These are phyloP conservation scores for Ceratocystis huliohia DNA, from an alignment of 2,329 filamentous ascomycete genomes.

Conservation along the genomic window DNA sequence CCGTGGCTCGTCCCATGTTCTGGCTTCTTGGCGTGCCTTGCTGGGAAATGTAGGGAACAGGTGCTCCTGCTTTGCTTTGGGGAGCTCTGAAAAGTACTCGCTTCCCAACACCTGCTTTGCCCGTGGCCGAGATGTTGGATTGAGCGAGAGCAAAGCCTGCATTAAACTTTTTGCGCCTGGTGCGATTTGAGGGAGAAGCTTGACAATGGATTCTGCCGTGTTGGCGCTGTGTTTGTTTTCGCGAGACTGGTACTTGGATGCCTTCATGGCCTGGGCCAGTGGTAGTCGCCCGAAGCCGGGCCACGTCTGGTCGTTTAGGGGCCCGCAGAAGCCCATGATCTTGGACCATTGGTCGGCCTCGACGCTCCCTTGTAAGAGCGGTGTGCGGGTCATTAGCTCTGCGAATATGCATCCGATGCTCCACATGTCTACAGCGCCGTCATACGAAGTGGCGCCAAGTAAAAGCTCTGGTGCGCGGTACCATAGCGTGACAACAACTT, in stretches of 20 bases:
- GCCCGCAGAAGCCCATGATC: constrained; percentile 81
- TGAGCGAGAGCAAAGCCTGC: constrained; percentile 54
- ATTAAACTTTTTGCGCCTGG: constrained; percentile 59
- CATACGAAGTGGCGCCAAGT: constrained; percentile 66
- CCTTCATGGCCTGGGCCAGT: constrained; percentile 66
- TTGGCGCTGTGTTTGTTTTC: constrained; percentile 28
- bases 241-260: constrained; percentile 38
- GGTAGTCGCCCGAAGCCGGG: constrained; percentile 76
- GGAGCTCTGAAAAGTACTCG: constrained; percentile 78
- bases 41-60: constrained; percentile 97
- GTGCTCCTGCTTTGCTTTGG: constrained; percentile 74
- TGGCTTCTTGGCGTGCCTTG: constrained; percentile 85
- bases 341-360: constrained; percentile 81
- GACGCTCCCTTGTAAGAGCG: constrained; percentile 75
- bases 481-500: constrained; percentile 93
- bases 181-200: constrained; percentile 72
- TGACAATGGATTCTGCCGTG: constrained; percentile 45
- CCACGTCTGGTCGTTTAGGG: constrained; percentile 73
- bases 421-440: constrained; percentile 78
- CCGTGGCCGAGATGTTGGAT: constrained; percentile 58
- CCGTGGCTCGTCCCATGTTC: constrained; percentile 52
- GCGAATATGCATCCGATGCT: constrained; percentile 91
- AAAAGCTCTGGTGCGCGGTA: constrained; percentile 87
- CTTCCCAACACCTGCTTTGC: constrained; percentile 65
- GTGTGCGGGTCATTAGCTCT: constrained; percentile 72